phyloP scores from a whole-genome alignment of 2,329 filamentous ascomycete species.

The Ustulina deusta region DNA sequence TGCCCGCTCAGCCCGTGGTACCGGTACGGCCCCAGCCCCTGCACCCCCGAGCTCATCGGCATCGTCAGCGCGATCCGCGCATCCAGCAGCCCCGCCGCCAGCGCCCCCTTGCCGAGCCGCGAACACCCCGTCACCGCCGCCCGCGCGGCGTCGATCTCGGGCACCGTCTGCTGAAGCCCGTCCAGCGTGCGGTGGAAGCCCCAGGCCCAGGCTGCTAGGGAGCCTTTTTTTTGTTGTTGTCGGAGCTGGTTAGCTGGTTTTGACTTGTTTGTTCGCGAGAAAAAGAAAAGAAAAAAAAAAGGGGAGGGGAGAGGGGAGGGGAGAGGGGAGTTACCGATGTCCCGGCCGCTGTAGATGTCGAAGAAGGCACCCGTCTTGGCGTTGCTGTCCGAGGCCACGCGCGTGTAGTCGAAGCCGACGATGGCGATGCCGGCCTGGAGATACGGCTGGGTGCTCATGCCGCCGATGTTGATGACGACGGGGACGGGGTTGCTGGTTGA shows the following conservation, averaged over 20 bases:
- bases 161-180: conserved; percentile 61
- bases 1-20: conserved; percentile 60
- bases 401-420: conserved; percentile 62
- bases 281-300: background rate
- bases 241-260: background rate
- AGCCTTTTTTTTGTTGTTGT: too few species aligned
- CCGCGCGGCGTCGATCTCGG: conserved; percentile 57
- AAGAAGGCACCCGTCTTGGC: conserved; percentile 63
- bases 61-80: conserved; percentile 65
- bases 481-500: conserved; percentile 53
- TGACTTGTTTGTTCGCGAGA: background rate
- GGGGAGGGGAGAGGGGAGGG: background rate
- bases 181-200: conserved; percentile 66
- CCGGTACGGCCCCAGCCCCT: conserved; percentile 66
- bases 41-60: conserved; percentile 67
- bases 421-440: conserved; percentile 61
- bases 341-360: conserved; percentile 61
- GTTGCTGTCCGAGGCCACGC: conserved; percentile 62
- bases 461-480: conserved; percentile 63
- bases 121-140: conserved; percentile 67
- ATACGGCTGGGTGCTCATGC: conserved; percentile 62
- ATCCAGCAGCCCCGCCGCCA: conserved; percentile 65
- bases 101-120: conserved; percentile 65
- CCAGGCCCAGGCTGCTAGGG: conserved; percentile 67
- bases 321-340: conserved; percentile 56